phyloP scores from a whole-genome alignment of 306 rosid genomes.

The Fragaria nilgerrensis region DNA sequence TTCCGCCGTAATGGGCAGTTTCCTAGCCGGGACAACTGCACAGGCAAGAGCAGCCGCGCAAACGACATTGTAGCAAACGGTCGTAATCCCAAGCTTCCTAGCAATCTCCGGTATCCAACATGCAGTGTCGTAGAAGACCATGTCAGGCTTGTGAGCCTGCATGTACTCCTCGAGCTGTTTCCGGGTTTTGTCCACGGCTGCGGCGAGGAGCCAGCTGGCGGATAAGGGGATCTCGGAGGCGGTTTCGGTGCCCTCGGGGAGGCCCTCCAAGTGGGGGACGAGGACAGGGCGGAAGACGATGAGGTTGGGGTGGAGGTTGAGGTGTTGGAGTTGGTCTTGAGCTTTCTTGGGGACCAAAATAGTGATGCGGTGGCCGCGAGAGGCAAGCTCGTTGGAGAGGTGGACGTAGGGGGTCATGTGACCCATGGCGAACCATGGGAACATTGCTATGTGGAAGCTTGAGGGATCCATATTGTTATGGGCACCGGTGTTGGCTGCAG shows the following conservation, averaged over 20 bases:
- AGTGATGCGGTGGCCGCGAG: conserved; percentile 37
- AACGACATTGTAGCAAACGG: conserved; percentile 37
- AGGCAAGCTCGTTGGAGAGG: conserved; percentile 50
- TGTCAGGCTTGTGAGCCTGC: conserved; percentile 18
- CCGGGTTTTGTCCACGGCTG: conserved; percentile 36
- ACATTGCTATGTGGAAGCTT: conserved; percentile 37
- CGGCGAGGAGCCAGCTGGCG: conserved; percentile 15
- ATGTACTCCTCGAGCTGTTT: conserved; percentile 25
- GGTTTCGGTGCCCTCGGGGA: conserved; percentile 39
- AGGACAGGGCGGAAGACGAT: conserved; percentile 31
- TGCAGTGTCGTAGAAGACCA: conserved; percentile 41
- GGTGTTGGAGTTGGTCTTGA: conserved; percentile 20
- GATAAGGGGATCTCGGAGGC: conserved; percentile 40
- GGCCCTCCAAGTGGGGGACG: conserved; percentile 40
- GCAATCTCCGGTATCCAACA: conserved; percentile 41
- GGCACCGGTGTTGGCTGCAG: not conserved
- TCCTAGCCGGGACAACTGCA: conserved; percentile 25
- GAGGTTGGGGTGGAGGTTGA: conserved; percentile 34
- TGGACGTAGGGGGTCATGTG: conserved; percentile 56
- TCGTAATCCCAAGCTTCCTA: conserved; percentile 17
- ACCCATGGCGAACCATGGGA: conserved; percentile 59
- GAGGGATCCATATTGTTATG: not conserved
- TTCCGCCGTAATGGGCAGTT: conserved; percentile 32
- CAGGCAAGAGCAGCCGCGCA: conserved; percentile 37
- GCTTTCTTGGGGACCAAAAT: conserved; percentile 41